Evolutionary conservation across 192 early-diverging fungal species (phyloP), one percentile per base, ranked within the genome.

Genomic region (Jimgerdemannia flammicorona): DNA sequence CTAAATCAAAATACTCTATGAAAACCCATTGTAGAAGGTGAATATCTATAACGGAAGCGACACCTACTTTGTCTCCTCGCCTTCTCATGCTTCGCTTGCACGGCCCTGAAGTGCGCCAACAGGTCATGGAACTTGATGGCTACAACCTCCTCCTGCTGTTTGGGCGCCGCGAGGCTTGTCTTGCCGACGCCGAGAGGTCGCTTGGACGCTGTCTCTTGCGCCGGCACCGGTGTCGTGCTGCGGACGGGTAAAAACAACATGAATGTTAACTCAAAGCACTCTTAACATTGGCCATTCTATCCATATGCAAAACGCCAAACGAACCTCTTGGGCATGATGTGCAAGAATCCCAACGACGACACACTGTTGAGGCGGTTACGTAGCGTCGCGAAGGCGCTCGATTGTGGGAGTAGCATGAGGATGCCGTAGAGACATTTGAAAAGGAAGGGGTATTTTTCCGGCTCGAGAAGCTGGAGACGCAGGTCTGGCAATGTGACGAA

Each of bases 371-470:
- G 78, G n/a, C 98, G 89, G 82, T 96, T 99, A 43, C 96, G 82
- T 72, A 99, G 79, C 4, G 96, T 98, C 0, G 93, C 95, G 91
- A 98, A 99, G 6, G 98, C 97, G 41, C 90, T 92, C 63, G 93
- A 95, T 81, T 99, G 98, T 70, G 98, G 98, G 64, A 99, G 80
- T 59, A 99, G 85, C 97, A 99, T 98, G 77, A 99, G 79, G 20
- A 99, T 82, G 10, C 97, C 97, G 81, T 97, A 99, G 17, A 99
- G 84, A 70, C 95, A 94, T 72, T 97, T 95, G 85, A 92, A 91
- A 44, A 99, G 86, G 77, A 91, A 80, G n/a, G 97, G 95, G 77
- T 97, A 90, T 82, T 87, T 84, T 9, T 93, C 89, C 0, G 97
- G 96, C 70, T 99, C 98, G 44, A 99, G 81, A 6, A 99, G 84